Percentiles rank a stretch among this genome's conserved stretches.
These are phyloP conservation scores for Colletotrichum ledebouriae DNA, from an alignment of 2,329 filamentous ascomycete genomes.

Conservation along the genomic window DNA sequence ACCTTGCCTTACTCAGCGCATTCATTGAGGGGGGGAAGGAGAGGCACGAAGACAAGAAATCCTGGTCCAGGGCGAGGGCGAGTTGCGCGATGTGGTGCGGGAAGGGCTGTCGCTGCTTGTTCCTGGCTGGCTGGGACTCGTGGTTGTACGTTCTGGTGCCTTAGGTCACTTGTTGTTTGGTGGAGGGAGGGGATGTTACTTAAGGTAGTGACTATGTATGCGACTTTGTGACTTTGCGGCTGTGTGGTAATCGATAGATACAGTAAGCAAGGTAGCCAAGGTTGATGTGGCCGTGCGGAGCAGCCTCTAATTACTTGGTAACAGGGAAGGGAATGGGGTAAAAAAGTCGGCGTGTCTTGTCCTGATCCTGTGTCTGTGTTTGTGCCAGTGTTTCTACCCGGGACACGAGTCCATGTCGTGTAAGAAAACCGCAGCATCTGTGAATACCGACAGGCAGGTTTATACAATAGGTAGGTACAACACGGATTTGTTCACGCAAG, in stretches of 20 bases:
- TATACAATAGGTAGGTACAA: no score
- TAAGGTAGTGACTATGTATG: no score
- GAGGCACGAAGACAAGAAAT: background rate
- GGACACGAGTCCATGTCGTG: background rate
- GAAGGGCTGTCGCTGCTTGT: background rate
- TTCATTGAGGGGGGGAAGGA: no score
- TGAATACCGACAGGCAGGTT: background rate
- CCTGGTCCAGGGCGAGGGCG: slow-evolving; percentile 8
- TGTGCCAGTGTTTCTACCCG: slow-evolving; percentile 14
- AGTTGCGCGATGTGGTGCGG: no score
- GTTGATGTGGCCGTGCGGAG: slow-evolving; percentile 20
- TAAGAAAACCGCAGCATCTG: background rate
- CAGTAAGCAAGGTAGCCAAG: slow-evolving; percentile 9
- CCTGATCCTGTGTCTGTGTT: slow-evolving; percentile 8
- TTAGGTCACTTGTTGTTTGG: background rate
- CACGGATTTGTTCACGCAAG: no score
- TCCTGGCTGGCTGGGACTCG: slow-evolving; percentile 12
- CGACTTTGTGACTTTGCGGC: background rate
- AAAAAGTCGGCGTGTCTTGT: slow-evolving; percentile 33
- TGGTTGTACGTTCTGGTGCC: background rate
- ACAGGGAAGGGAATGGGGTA: slow-evolving; percentile 34
- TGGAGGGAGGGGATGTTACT: background rate
- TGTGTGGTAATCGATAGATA: background rate
- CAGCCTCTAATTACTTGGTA: background rate
- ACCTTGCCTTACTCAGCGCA: no score